Conservation (phyloP, 2,329 filamentous ascomycete genomes). For the Cordyceps farinosa region DNA sequence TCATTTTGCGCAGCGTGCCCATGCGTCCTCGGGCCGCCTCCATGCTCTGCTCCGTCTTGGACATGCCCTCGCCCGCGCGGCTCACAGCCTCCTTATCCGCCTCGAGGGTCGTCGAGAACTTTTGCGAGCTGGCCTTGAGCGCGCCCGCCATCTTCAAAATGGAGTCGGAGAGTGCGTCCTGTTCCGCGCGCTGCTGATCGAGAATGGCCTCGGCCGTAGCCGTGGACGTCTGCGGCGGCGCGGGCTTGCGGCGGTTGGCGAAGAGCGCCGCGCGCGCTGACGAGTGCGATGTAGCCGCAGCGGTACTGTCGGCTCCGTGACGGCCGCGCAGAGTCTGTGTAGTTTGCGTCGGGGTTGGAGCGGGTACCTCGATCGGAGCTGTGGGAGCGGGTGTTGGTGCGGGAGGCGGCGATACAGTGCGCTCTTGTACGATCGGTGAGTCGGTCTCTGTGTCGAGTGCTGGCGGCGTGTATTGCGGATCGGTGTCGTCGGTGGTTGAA, state of each 20-base stretch:
- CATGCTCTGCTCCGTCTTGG: slow-evolving; percentile 72
- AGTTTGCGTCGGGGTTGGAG: slow-evolving; percentile 30
- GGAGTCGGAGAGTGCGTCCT: slow-evolving; percentile 76
- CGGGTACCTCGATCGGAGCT: slow-evolving; percentile 7
- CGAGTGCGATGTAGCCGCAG: slow-evolving; percentile 28
- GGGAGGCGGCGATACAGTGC: slow-evolving; percentile 36
- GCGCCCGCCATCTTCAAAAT: slow-evolving; percentile 76
- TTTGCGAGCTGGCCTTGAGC: slow-evolving; percentile 70
- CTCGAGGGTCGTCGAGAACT: slow-evolving; percentile 69
- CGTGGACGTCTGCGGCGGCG: slow-evolving; percentile 38
- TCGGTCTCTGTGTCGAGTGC: slow-evolving; percentile 36
- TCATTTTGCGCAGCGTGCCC: slow-evolving; percentile 73
- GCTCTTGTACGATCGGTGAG: slow-evolving; percentile 5
- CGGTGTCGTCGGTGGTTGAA: slow-evolving; percentile 40
- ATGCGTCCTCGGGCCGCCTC: slow-evolving; percentile 73
- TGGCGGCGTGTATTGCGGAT: slow-evolving; percentile 48
- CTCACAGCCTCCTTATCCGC: slow-evolving; percentile 67
- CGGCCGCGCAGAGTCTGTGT: slow-evolving; percentile 35
- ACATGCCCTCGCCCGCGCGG: slow-evolving; percentile 69
- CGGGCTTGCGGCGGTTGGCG: slow-evolving; percentile 36
- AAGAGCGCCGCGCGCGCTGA: slow-evolving; percentile 44
- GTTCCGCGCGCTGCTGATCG: slow-evolving; percentile 73
- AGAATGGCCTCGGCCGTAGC: slow-evolving; percentile 68
- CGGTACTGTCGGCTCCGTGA: slow-evolving; percentile 20
- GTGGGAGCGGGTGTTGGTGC: slow-evolving; percentile 20